These are phyloP conservation scores for Leucosporidium creatinivorum DNA, from an alignment of 768 basidiomycete species.

Conservation along the genomic window DNA sequence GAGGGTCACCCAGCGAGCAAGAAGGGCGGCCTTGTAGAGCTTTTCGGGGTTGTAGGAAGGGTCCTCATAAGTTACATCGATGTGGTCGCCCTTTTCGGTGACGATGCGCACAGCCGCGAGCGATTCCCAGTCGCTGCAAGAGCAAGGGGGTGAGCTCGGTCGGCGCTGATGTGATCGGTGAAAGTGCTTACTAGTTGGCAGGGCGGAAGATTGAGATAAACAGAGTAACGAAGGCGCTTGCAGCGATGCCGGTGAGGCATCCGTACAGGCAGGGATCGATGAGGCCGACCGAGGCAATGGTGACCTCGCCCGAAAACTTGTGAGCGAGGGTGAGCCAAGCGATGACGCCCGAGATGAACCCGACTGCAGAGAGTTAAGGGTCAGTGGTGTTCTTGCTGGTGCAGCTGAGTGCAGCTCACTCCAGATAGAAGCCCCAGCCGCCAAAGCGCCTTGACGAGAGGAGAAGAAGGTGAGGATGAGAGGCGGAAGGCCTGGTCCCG, in stretches of 20 bases:
- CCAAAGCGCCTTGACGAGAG: conserved; percentile 7
- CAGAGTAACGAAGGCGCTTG: conserved; percentile 8
- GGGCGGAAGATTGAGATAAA: background rate
- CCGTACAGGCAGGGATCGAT: conserved; percentile 20
- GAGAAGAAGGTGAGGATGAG: conserved; percentile 23
- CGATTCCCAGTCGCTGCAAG: conserved; percentile 3
- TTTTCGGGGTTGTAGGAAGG: conserved; percentile 7
- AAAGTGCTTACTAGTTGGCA: conserved; percentile 2
- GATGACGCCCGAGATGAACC: conserved; percentile 6
- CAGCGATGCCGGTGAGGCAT: conserved; percentile 10
- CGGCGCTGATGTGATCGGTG: too few relatives aligned
- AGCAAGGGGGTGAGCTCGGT: too few relatives aligned
- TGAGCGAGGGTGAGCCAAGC: conserved; percentile 15
- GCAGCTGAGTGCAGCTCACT: background rate
- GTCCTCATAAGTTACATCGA: background rate
- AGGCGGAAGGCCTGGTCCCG: conserved; percentile 6
- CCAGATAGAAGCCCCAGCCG: conserved; percentile 13
- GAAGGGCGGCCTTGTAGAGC: conserved; percentile 4
- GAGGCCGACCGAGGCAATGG: background rate
- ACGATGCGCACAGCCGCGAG: conserved; percentile 5
- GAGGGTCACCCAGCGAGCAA: conserved; percentile 5
- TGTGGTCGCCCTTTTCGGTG: background rate
- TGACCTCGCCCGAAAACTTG: conserved; percentile 2
- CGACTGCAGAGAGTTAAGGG: background rate
- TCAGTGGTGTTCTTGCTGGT: too few relatives aligned